phyloP scores from a whole-genome alignment of 176 grass and related monocot genomes.

The Ananas comosus region DNA sequence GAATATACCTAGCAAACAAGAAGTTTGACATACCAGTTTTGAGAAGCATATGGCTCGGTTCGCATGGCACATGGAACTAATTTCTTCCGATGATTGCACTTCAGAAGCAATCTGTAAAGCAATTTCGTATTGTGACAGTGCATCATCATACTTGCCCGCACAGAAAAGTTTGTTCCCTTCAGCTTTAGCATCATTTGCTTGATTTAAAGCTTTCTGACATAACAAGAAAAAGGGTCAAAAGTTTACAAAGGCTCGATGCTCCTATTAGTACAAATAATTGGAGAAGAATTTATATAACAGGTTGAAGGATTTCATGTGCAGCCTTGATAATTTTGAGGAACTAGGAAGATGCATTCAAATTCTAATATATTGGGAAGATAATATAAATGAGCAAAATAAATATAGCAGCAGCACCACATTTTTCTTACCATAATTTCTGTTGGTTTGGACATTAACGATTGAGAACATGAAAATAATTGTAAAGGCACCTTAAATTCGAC shows the following conservation, averaged over 20 bases:
- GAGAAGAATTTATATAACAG: neutral
- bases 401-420: no score
- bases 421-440: no score
- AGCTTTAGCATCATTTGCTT: slow-evolving; percentile 85
- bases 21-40: slow-evolving; percentile 49
- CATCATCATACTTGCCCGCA: slow-evolving; percentile 55
- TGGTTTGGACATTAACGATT: no score
- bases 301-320: neutral
- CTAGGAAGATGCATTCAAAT: no score
- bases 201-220: slow-evolving; percentile 49
- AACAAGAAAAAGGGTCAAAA: slow-evolving; percentile 9
- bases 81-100: slow-evolving; percentile 54
- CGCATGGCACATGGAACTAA: slow-evolving; percentile 64
- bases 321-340: neutral
- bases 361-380: no score
- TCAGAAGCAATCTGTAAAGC: slow-evolving; percentile 75
- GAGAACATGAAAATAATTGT: no score
- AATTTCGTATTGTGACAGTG: slow-evolving; percentile 54
- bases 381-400: no score
- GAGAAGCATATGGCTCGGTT: slow-evolving; percentile 84
- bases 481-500: no score
- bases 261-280: neutral
- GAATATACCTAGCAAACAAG: neutral
- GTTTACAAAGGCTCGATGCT: slow-evolving; percentile 6
- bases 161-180: slow-evolving; percentile 75